phyloP scores from a whole-genome alignment of 371 early-diverging fungal genomes.

The Dichotomocladium elegans region DNA sequence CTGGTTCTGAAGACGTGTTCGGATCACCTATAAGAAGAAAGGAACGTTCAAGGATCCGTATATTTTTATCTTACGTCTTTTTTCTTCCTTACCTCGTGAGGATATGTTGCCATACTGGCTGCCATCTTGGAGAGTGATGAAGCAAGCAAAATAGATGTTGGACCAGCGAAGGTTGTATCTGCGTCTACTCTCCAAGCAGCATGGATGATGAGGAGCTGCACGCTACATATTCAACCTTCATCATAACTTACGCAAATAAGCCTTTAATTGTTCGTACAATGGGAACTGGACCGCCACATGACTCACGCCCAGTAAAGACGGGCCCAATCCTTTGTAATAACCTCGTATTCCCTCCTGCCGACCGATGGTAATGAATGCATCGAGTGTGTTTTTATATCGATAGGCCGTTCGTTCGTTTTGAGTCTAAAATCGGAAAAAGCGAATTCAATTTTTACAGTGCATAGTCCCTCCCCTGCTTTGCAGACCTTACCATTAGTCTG shows the following conservation, averaged over 20 bases:
- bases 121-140: slow-evolving; percentile 85
- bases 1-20: slow-evolving; percentile 90
- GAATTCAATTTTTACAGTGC: neutral
- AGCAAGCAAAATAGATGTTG: slow-evolving; percentile 68
- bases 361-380: slow-evolving; percentile 72
- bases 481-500: slow-evolving; percentile 70
- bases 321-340: slow-evolving; percentile 87
- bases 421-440: slow-evolving; percentile 43
- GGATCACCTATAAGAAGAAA: slow-evolving; percentile 52
- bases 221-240: neutral
- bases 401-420: slow-evolving; percentile 68
- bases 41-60: neutral
- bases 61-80: neutral
- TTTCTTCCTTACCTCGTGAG: slow-evolving; percentile 43
- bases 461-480: slow-evolving; percentile 19
- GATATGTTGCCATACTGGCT: slow-evolving; percentile 86
- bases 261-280: slow-evolving; percentile 88
- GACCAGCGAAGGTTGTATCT: slow-evolving; percentile 26
- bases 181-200: slow-evolving; percentile 12
- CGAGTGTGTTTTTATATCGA: slow-evolving; percentile 64
- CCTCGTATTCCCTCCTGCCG: slow-evolving; percentile 70
- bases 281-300: slow-evolving; percentile 97
- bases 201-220: too few species aligned
- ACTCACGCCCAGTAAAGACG: slow-evolving; percentile 85
- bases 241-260: slow-evolving; percentile 48